These are phyloP conservation scores for Suillus discolor DNA, from an alignment of 768 basidiomycete species.

Conservation along the genomic window DNA sequence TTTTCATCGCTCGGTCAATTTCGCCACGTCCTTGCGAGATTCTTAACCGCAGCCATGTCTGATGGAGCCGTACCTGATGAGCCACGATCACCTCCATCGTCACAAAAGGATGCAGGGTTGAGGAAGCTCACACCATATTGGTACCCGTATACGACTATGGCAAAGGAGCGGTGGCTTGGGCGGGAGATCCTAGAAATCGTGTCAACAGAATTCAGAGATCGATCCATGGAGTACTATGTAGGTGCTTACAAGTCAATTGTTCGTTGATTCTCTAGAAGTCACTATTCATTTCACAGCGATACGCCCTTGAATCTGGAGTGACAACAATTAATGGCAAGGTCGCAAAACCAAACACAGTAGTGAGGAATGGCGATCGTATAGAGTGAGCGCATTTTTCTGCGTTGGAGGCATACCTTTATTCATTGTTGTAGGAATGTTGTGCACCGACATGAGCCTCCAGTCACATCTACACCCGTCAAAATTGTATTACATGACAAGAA, in stretches of 20 bases:
- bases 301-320: constrained; percentile 89
- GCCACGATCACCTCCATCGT: constrained; percentile 26
- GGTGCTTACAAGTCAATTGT: constrained; percentile 33
- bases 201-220: constrained; percentile 91
- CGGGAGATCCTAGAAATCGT: constrained; percentile 89
- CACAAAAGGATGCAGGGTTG: constrained; percentile 40
- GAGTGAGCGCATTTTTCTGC: constrained; percentile 57
- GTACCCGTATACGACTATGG: constrained; percentile 92
- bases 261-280: not conserved
- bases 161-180: constrained; percentile 88
- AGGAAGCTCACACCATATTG: constrained; percentile 88
- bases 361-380: constrained; percentile 86
- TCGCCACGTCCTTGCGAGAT: constrained; percentile 52
- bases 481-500: constrained; percentile 78
- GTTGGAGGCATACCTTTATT: not conserved
- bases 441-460: constrained; percentile 96
- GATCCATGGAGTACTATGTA: constrained; percentile 96
- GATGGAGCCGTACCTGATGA: constrained; percentile 24
- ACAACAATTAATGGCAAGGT: constrained; percentile 91
- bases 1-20: constrained; percentile 58
- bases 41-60: constrained; percentile 55
- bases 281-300: constrained; percentile 45
- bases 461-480: constrained; percentile 80
- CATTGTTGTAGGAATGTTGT: constrained; percentile 72
- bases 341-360: constrained; percentile 77